Percentiles rank a stretch among this genome's conserved stretches.
Conservation (phyloP, 192 early-diverging fungal species). For the Coemansia sp. region DNA sequence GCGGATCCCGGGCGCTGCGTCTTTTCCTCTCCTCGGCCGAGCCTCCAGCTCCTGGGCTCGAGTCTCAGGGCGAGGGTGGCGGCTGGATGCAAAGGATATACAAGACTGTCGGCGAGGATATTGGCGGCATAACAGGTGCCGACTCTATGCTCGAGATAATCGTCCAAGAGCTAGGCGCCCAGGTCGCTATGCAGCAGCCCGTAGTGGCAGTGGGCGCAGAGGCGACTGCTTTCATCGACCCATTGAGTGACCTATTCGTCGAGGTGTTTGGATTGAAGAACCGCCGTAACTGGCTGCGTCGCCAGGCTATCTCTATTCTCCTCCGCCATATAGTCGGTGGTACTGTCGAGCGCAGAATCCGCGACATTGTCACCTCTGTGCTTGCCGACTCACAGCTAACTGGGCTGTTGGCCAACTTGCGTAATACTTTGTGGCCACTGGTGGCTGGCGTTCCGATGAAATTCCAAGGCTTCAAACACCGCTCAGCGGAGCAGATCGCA, state of each 20-base stretch:
- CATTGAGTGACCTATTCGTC: slow-evolving; percentile 79
- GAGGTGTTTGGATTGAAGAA: slow-evolving; percentile 93
- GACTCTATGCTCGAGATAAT: slow-evolving; percentile 71
- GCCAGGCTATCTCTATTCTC: slow-evolving; percentile 81
- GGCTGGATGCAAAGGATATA: slow-evolving; percentile 63
- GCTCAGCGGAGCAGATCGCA: slow-evolving; percentile 11
- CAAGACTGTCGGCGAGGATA: slow-evolving; percentile 70
- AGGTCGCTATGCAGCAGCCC: slow-evolving; percentile 55
- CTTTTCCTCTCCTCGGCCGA: slow-evolving; percentile 63
- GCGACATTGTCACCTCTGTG: neutral
- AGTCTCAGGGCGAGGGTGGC: neutral
- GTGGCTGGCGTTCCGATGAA: neutral
- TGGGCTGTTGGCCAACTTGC: slow-evolving; percentile 23
- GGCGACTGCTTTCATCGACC: slow-evolving; percentile 61
- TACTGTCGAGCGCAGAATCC: slow-evolving; percentile 73
- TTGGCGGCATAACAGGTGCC: slow-evolving; percentile 69
- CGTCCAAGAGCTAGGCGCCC: slow-evolving; percentile 65
- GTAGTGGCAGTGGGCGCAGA: slow-evolving; percentile 2
- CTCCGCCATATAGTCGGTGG: slow-evolving; percentile 87
- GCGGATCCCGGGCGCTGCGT: slow-evolving; percentile 62
- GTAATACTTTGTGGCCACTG: slow-evolving; percentile 44
- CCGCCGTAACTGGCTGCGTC: slow-evolving; percentile 83
- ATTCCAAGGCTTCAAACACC: slow-evolving; percentile 12
- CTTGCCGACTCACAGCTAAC: slow-evolving; percentile 30
- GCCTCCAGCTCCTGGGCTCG: slow-evolving; percentile 22